Percentiles rank a stretch among this genome's conserved stretches.
Conservation (phyloP, 371 early-diverging fungal species). For the Actinomortierella ambigua region DNA sequence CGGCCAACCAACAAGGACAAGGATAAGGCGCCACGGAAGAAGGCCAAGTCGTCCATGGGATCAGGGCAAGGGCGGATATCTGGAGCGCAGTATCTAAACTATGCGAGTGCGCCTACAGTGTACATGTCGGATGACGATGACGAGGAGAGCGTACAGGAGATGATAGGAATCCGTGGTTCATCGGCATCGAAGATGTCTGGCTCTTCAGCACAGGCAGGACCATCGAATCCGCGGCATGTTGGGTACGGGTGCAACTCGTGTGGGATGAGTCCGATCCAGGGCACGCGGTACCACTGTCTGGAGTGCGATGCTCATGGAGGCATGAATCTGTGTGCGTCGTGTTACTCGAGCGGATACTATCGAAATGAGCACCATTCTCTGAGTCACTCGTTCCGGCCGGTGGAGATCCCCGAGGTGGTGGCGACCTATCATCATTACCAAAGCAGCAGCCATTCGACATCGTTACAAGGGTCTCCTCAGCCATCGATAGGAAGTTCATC, state of each 20-base stretch:
- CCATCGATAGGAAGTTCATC: too few species aligned
- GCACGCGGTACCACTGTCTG: slow-evolving; percentile 62
- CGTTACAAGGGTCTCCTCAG: too few species aligned
- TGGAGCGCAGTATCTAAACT: slow-evolving; percentile 59
- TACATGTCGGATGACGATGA: slow-evolving; percentile 68
- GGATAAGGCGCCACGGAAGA: slow-evolving; percentile 20
- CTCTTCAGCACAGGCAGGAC: too few species aligned
- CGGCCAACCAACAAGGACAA: slow-evolving; percentile 18
- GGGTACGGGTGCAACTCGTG: slow-evolving; percentile 57
- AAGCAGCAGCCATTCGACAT: too few species aligned
- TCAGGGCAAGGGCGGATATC: slow-evolving; percentile 53
- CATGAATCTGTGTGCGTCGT: slow-evolving; percentile 36
- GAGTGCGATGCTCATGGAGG: slow-evolving; percentile 55
- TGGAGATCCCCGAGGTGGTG: slow-evolving; percentile 26
- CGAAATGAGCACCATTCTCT: slow-evolving; percentile 25
- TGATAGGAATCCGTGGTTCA: slow-evolving; percentile 45
- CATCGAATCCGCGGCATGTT: too few species aligned
- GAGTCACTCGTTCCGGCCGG: slow-evolving; percentile 29
- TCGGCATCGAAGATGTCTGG: too few species aligned
- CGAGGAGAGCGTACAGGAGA: slow-evolving; percentile 55
- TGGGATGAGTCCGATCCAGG: slow-evolving; percentile 66
- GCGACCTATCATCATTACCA: slow-evolving; percentile 4
- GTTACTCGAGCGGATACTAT: slow-evolving; percentile 23
- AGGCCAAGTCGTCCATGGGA: slow-evolving; percentile 23
- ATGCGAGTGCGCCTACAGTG: slow-evolving; percentile 59